phyloP scores from a whole-genome alignment of 2,329 filamentous ascomycete species.

The Penicillium sclerotigenum region DNA sequence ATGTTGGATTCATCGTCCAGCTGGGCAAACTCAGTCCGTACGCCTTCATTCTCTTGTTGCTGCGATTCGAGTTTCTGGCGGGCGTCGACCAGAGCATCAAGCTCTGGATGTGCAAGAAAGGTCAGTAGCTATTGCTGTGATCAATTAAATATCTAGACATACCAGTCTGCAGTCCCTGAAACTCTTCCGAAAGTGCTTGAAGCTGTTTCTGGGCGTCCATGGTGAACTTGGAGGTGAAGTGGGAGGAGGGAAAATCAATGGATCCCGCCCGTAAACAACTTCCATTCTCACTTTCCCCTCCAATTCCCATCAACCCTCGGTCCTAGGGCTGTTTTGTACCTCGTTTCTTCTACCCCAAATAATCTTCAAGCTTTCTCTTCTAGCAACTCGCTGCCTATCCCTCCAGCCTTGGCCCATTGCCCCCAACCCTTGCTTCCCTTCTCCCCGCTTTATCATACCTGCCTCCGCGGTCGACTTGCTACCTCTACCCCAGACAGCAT shows the following conservation, averaged over 20 bases:
- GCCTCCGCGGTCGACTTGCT: constrained; percentile 22
- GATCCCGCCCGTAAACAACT: constrained; percentile 26
- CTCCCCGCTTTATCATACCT: constrained; percentile 19
- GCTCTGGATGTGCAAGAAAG: constrained; percentile 55
- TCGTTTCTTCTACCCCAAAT: neutral
- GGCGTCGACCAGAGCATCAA: constrained; percentile 71
- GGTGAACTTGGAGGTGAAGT: constrained; percentile 22
- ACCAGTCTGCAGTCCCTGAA: constrained; percentile 82
- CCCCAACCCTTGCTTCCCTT: constrained; percentile 13
- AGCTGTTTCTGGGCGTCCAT: constrained; percentile 68
- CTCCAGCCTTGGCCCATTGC: constrained; percentile 5
- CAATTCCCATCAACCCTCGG: constrained; percentile 13
- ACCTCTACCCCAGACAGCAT: constrained; percentile 10
- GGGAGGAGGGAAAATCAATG: constrained; percentile 30
- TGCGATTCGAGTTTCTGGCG: constrained; percentile 90
- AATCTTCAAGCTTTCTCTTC: neutral
- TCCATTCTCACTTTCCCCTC: constrained; percentile 23
- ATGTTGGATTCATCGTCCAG: constrained; percentile 81
- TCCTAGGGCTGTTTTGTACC: neutral
- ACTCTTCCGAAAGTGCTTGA: constrained; percentile 82
- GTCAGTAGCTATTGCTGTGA: constrained; percentile 7
- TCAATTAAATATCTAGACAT: constrained; percentile 17
- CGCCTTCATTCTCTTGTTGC: constrained; percentile 84
- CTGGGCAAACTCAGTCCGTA: constrained; percentile 83
- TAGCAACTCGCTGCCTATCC: constrained; percentile 12